These are phyloP conservation scores for Phytophthora citricola DNA, from an alignment of 352 stramenopile species.

Conservation along the genomic window DNA sequence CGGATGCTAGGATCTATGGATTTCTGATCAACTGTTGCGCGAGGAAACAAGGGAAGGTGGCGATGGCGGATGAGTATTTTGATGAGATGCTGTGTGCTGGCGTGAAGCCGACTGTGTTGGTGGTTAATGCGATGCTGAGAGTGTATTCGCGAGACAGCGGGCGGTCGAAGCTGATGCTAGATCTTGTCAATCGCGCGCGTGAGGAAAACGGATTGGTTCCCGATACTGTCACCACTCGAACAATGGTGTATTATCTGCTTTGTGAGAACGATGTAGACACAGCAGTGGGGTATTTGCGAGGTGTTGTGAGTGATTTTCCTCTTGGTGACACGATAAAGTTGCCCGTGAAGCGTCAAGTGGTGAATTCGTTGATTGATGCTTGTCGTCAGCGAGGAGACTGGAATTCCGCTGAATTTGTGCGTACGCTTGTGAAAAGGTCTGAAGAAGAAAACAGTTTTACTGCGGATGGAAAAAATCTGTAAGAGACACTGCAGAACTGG, in stretches of 20 bases:
- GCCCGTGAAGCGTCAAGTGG: constrained; percentile 33
- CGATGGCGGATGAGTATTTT: constrained; percentile 50
- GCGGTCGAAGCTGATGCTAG: constrained; percentile 41
- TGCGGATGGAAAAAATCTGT: constrained; percentile 7
- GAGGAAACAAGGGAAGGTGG: constrained; percentile 39
- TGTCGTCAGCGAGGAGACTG: constrained; percentile 52
- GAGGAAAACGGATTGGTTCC: constrained; percentile 46
- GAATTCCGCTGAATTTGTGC: constrained; percentile 34
- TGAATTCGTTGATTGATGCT: constrained; percentile 57
- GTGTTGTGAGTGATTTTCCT: constrained; percentile 20
- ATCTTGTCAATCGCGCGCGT: constrained; percentile 40
- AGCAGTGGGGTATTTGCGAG: constrained; percentile 39
- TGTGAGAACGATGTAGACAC: constrained; percentile 33
- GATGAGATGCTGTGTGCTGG: constrained; percentile 46
- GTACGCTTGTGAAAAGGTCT: constrained; percentile 13
- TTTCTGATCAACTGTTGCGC: constrained; percentile 77
- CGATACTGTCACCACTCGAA: constrained; percentile 52
- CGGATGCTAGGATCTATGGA: constrained; percentile 56
- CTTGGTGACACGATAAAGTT: constrained; percentile 11
- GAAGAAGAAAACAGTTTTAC: not conserved
- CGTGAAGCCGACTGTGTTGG: constrained; percentile 50
- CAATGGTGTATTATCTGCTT: constrained; percentile 55
- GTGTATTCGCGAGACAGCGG: constrained; percentile 50
- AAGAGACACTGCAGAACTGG: constrained; percentile 15
- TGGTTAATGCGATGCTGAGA: constrained; percentile 69